These are phyloP conservation scores for Peronospora tabacina DNA, from an alignment of 352 stramenopile species.

Conservation along the genomic window DNA sequence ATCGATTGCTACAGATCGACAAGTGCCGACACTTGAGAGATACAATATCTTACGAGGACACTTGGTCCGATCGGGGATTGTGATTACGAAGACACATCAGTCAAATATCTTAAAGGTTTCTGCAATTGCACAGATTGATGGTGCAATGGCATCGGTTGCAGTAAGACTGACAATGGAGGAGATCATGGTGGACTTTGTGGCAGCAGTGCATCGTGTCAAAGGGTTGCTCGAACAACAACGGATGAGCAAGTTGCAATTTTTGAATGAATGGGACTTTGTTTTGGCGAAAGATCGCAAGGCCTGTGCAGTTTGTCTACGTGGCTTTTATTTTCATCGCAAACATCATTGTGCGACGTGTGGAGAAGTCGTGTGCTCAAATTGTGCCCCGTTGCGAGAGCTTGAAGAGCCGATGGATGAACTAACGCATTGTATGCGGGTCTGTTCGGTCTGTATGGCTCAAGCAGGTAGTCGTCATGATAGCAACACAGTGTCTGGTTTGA, in stretches of 20 bases:
- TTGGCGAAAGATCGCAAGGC: constrained; percentile 62
- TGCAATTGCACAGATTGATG: constrained; percentile 65
- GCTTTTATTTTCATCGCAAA: constrained; percentile 75
- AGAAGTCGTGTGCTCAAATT: constrained; percentile 69
- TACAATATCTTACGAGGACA: constrained; percentile 55
- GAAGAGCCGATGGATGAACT: constrained; percentile 56
- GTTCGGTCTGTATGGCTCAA: constrained; percentile 53
- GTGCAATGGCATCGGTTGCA: constrained; percentile 26
- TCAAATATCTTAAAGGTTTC: constrained; percentile 65
- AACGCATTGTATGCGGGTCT: constrained; percentile 55
- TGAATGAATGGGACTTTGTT: constrained; percentile 78
- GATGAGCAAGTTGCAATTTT: constrained; percentile 63
- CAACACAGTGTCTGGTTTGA: constrained; percentile 24
- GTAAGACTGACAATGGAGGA: constrained; percentile 41
- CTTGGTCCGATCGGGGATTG: constrained; percentile 53
- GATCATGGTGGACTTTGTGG: constrained; percentile 63
- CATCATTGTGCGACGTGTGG: constrained; percentile 70
- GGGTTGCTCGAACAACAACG: constrained; percentile 60
- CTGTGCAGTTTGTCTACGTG: constrained; percentile 67
- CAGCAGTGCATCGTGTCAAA: constrained; percentile 46
- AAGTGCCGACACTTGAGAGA: constrained; percentile 57
- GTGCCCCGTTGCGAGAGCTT: constrained; percentile 58
- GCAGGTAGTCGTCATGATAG: constrained; percentile 25
- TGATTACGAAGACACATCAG: constrained; percentile 72
- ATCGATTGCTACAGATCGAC: constrained; percentile 45